phyloP scores from a whole-genome alignment of 306 rosid genomes.

The Gastrolobium bilobum region DNA sequence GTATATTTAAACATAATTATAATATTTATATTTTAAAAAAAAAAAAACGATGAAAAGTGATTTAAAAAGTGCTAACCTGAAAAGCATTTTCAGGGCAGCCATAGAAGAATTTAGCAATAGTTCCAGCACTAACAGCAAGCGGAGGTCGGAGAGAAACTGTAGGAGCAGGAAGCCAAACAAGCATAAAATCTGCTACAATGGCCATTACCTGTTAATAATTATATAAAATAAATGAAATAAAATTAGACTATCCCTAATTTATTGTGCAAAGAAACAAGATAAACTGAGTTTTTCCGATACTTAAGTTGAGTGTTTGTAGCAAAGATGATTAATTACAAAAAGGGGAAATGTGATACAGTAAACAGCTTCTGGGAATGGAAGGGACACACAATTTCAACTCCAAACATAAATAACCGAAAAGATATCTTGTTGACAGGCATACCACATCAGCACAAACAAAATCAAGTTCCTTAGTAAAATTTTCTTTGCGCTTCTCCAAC shows the following conservation, averaged over 20 bases:
- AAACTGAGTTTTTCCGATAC: not conserved
- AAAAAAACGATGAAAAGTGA: conserved; percentile 11
- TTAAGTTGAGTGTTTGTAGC: not conserved
- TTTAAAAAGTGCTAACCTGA: conserved; percentile 65
- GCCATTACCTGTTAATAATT: conserved; percentile 80
- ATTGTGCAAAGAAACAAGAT: not conserved
- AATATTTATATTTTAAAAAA: conserved; percentile 8
- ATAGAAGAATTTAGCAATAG: conserved; percentile 78
- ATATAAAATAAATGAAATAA: not conserved
- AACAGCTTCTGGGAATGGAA: conserved; percentile 1
- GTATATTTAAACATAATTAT: conserved; percentile 1
- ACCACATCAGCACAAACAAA: conserved; percentile 98
- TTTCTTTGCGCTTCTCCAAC: conserved; percentile 86
- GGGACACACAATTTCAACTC: not conserved
- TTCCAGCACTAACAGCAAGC: conserved; percentile 77
- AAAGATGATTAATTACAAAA: not conserved
- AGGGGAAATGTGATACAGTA: conserved; percentile 7
- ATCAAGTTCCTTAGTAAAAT: conserved; percentile 90
- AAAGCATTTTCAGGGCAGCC: conserved; percentile 98
- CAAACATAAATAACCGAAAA: conserved; percentile 17
- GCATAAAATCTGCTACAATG: conserved; percentile 97
- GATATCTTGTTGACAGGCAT: conserved; percentile 43
- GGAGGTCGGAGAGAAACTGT: conserved; percentile 88
- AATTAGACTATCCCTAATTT: not conserved
- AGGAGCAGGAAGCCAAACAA: conserved; percentile 96